A percentile compares a stretch with the other conserved stretches of the same genome.
These are phyloP conservation scores for Infundibulicybe gibba DNA, from an alignment of 768 basidiomycete species.

Conservation along the genomic window DNA sequence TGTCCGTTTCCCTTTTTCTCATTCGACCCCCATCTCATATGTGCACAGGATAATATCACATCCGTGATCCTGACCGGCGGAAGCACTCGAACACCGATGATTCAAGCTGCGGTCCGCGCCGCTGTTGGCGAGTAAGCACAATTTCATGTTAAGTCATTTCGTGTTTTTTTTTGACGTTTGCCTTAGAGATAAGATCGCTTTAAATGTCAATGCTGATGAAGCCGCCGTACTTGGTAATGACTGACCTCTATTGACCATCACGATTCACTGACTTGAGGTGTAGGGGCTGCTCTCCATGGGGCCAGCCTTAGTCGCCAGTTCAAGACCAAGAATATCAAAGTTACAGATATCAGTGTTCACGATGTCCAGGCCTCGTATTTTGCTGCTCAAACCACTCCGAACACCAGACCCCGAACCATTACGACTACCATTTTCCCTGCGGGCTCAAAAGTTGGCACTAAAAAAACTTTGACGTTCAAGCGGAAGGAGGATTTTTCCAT, in stretches of 20 bases:
- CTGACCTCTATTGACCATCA: background rate
- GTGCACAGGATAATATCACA: slow-evolving; percentile 68
- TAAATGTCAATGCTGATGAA: slow-evolving; percentile 97
- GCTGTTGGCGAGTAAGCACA: slow-evolving; percentile 72
- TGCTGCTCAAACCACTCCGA: slow-evolving; percentile 50
- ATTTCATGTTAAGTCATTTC: background rate
- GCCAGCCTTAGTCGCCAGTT: slow-evolving; percentile 87
- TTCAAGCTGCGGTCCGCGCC: slow-evolving; percentile 76
- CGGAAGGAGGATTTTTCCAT: slow-evolving; percentile 81
- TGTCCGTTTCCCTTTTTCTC: slow-evolving; percentile 32
- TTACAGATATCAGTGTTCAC: slow-evolving; percentile 68
- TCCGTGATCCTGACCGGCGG: slow-evolving; percentile 96
- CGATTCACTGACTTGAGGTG: slow-evolving; percentile 3
- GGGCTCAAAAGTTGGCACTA: slow-evolving; percentile 73
- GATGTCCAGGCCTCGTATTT: slow-evolving; percentile 81
- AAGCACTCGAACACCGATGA: slow-evolving; percentile 85
- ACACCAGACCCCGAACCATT: slow-evolving; percentile 61
- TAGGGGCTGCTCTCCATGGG: slow-evolving; percentile 85
- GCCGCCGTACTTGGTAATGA: slow-evolving; percentile 78
- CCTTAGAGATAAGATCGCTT: slow-evolving; percentile 74
- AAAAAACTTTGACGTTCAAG: slow-evolving; percentile 85
- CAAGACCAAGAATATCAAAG: slow-evolving; percentile 91
- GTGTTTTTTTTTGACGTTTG: slow-evolving; percentile 1
- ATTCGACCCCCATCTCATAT: slow-evolving; percentile 1
- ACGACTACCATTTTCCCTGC: slow-evolving; percentile 74